Evolutionary conservation across 2,329 filamentous ascomycete genomes (phyloP).

Genomic region (Pseudogymnoascus pannorum): DNA sequence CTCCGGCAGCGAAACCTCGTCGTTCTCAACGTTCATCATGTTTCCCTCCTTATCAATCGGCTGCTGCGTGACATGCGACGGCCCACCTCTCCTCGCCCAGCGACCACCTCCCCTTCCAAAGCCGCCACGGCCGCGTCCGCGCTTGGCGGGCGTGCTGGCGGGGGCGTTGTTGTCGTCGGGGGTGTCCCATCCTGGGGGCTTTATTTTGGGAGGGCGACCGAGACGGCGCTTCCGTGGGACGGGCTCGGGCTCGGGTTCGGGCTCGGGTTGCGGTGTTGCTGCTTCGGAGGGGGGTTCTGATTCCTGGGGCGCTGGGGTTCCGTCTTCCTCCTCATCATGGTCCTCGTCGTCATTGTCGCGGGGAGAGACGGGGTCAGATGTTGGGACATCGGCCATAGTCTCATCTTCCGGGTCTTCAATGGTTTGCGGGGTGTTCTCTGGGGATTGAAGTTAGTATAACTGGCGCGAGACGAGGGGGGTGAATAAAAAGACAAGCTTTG

Average conservation of each 20-base stretch:
- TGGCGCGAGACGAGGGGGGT: slow-evolving; percentile 12
- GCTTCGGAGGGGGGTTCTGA: slow-evolving; percentile 39
- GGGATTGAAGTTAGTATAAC: slow-evolving; percentile 10
- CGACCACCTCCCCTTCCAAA: slow-evolving; percentile 49
- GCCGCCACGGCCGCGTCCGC: slow-evolving; percentile 59
- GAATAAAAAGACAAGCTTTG: slow-evolving; percentile 11
- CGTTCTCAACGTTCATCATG: slow-evolving; percentile 79
- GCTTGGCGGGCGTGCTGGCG: slow-evolving; percentile 40
- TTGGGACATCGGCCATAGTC: slow-evolving; percentile 34
- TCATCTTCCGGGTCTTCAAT: slow-evolving; percentile 40
- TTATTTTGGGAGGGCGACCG: slow-evolving; percentile 81
- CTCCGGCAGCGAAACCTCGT: slow-evolving; percentile 83
- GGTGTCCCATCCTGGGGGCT: slow-evolving; percentile 68
- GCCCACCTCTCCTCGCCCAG: slow-evolving; percentile 60
- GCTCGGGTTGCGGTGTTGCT: slow-evolving; percentile 27
- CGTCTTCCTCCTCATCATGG: slow-evolving; percentile 39
- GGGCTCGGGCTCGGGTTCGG: slow-evolving; percentile 37
- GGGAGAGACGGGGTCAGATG: slow-evolving; percentile 24
- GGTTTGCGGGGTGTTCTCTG: slow-evolving; percentile 42
- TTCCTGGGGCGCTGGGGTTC: slow-evolving; percentile 35
- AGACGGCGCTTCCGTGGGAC: slow-evolving; percentile 66
- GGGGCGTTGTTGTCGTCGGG: slow-evolving; percentile 44
- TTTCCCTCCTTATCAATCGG: slow-evolving; percentile 92
- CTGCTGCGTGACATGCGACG: slow-evolving; percentile 71
- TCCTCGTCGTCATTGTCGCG: slow-evolving; percentile 37